These are phyloP conservation scores for Podospora tetraspora DNA, from an alignment of 495 filamentous ascomycete species.

Conservation along the genomic window DNA sequence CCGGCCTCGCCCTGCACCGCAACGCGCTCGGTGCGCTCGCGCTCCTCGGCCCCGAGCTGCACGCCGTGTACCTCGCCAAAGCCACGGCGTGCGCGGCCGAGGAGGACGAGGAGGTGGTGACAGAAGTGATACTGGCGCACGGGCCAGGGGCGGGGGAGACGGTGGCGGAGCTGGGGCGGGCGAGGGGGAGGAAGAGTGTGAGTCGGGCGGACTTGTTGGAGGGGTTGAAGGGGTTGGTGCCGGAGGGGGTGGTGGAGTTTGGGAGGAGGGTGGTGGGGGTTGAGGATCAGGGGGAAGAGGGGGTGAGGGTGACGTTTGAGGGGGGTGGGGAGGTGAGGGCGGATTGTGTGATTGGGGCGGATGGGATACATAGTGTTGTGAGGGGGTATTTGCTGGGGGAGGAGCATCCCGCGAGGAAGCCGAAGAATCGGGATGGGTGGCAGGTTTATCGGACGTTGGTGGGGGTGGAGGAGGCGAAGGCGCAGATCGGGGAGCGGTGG, in stretches of 20 bases:
- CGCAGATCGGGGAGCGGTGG: slow-evolving; percentile 29
- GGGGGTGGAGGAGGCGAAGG: slow-evolving; percentile 23
- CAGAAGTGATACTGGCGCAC: slow-evolving; percentile 33
- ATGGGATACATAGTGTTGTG: slow-evolving; percentile 43
- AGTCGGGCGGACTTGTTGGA: slow-evolving; percentile 34
- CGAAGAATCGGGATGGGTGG: slow-evolving; percentile 40
- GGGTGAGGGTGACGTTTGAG: slow-evolving; percentile 30
- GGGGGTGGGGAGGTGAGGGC: slow-evolving; percentile 28
- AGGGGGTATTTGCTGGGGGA: slow-evolving; percentile 36
- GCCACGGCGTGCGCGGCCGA: slow-evolving; percentile 30
- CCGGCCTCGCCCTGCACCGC: slow-evolving; percentile 35
- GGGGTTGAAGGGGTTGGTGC: slow-evolving; percentile 29
- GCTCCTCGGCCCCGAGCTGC: slow-evolving; percentile 30
- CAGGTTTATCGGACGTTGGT: slow-evolving; percentile 43
- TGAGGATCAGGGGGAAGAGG: slow-evolving; percentile 13
- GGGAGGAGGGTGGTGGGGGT: slow-evolving; percentile 29
- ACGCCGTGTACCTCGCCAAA: slow-evolving; percentile 32
- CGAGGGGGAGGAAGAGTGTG: slow-evolving; percentile 36
- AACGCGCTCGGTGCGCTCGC: slow-evolving; percentile 37
- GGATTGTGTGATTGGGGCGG: slow-evolving; percentile 41
- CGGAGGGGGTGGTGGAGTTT: slow-evolving; percentile 23
- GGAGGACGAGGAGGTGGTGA: slow-evolving; percentile 29
- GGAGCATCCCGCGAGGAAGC: slow-evolving; percentile 33
- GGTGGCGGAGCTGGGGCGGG: slow-evolving; percentile 36
- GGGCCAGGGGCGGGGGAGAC: slow-evolving; percentile 26